These are phyloP conservation scores for Suillus decipiens DNA, from an alignment of 768 basidiomycete species.

Conservation along the genomic window DNA sequence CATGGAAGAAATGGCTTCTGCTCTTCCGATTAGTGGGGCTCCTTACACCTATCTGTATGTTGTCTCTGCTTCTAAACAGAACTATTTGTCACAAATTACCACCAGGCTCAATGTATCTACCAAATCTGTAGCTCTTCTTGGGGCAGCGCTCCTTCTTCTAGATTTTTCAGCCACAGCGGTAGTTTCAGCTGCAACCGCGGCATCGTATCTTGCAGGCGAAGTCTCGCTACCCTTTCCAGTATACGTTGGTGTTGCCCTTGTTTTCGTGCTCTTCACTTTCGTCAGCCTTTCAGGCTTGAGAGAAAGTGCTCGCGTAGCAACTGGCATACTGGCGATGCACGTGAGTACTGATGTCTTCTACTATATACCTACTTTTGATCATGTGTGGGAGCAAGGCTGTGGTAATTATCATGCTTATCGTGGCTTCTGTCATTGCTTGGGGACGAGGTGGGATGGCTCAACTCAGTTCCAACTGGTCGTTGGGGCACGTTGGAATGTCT, in stretches of 20 bases:
- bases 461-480: conserved; percentile 57
- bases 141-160: conserved; percentile 65
- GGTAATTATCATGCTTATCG: conserved; percentile 57
- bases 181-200: conserved; percentile 74
- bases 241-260: conserved; percentile 52
- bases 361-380: conserved; percentile 7
- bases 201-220: conserved; percentile 67
- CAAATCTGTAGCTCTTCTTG: conserved; percentile 63
- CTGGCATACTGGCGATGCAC: conserved; percentile 59
- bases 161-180: conserved; percentile 71
- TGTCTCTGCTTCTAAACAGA: background rate
- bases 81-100: background rate
- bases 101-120: conserved; percentile 61
- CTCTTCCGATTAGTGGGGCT: conserved; percentile 68
- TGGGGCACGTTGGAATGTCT: conserved; percentile 33
- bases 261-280: conserved; percentile 54
- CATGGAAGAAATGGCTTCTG: conserved; percentile 71
- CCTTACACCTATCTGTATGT: conserved; percentile 70
- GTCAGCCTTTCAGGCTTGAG: conserved; percentile 60
- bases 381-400: conserved; percentile 38
- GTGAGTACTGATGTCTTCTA: conserved; percentile 36
- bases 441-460: conserved; percentile 46
- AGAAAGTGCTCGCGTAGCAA: conserved; percentile 63
- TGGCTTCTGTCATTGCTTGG: conserved; percentile 56
- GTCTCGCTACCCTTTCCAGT: conserved; percentile 56